phyloP scores from a whole-genome alignment of 805 yeast species.

The Wickerhamiella hasegawae region DNA sequence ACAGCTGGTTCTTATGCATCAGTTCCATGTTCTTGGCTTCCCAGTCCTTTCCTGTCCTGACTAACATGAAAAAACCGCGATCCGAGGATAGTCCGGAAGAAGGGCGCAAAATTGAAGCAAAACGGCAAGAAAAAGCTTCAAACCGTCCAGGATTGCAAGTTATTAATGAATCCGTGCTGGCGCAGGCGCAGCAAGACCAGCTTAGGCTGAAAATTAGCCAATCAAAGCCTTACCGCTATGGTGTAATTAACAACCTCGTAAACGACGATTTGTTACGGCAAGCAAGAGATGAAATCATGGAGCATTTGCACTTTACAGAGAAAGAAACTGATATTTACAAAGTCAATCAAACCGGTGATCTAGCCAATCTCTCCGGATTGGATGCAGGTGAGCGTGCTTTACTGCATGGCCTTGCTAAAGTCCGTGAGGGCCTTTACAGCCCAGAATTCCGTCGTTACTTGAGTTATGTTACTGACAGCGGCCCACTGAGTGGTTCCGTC shows the following conservation, averaged over 20 bases:
- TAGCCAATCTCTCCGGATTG: conserved; percentile 81
- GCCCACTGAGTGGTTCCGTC: conserved; percentile 75
- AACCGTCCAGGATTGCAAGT: too few relatives aligned
- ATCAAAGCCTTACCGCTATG: conserved; percentile 81
- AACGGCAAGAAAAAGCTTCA: too few relatives aligned
- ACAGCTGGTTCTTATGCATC: too few relatives aligned
- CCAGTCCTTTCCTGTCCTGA: too few relatives aligned
- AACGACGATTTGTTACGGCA: conserved; percentile 61
- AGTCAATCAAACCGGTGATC: conserved; percentile 70
- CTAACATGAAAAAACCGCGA: too few relatives aligned
- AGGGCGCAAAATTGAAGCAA: too few relatives aligned
- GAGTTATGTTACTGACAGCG: conserved; percentile 67
- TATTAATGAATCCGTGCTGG: too few relatives aligned
- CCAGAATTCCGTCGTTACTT: conserved; percentile 68
- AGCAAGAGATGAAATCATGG: conserved; percentile 72
- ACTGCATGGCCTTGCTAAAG: conserved; percentile 57
- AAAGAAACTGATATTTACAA: conserved; percentile 96
- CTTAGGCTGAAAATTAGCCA: too few relatives aligned
- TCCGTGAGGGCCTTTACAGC: conserved; percentile 79
- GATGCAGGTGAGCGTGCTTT: conserved; percentile 57
- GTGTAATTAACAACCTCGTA: conserved; percentile 56
- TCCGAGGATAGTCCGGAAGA: too few relatives aligned
- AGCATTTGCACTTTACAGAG: conserved; percentile 74
- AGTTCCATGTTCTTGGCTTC: too few relatives aligned
- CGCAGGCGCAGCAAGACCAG: too few relatives aligned